Evolutionary conservation across 225 moss, liverwort and hornwort species (phyloP), one percentile per base, ranked within the genome.

Genomic region (Sphagnum contortum): DNA sequence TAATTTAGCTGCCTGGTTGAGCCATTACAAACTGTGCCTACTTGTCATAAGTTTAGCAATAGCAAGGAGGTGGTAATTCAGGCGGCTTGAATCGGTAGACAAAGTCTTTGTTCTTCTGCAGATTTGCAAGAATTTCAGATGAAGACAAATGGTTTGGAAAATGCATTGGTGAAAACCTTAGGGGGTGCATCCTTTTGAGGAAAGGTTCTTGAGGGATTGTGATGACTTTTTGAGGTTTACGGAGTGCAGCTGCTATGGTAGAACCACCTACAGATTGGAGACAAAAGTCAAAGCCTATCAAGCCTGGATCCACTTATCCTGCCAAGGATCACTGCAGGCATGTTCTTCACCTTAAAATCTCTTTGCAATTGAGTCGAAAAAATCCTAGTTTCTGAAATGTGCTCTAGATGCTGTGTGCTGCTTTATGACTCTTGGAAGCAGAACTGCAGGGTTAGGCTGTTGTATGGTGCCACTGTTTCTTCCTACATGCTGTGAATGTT

Each of bases 291-390:
- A 89, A 86, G 71, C 89, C 94, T 14, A 94, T 94, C 65, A 91
- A 89, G 70, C 87, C 85, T 47, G 91, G 94, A 61, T 88, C 87
- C 12, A 67, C 74, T 5, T 94, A 94, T 78, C 91, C 94, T 68
- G 91, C 91, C 10, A 94, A 91, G 68, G 91, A 91, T 75, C 87
- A 94, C 70, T 94, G 94, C 87, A 94, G 91, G 91, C 75, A 70
- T 50, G 44, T 53, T 12, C 8, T 12, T 8, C 5, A 14, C 57
- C 14, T 56, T 47, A 7, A 8, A 9, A 12, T 48, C n/a, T 45
- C 9, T 14, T 50, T 48, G 13, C 57, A 64, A 14, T 57, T 70
- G 50, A 49, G 29, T 44, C 5, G n/a, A 53, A 48, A 50, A 49
- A 45, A 6, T 59, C 55, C 12, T 44, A 8, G 44, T 61, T 44